Evolutionary conservation across 352 stramenopile genomes (phyloP).

Genomic region (Phytopythium delawarense): DNA sequence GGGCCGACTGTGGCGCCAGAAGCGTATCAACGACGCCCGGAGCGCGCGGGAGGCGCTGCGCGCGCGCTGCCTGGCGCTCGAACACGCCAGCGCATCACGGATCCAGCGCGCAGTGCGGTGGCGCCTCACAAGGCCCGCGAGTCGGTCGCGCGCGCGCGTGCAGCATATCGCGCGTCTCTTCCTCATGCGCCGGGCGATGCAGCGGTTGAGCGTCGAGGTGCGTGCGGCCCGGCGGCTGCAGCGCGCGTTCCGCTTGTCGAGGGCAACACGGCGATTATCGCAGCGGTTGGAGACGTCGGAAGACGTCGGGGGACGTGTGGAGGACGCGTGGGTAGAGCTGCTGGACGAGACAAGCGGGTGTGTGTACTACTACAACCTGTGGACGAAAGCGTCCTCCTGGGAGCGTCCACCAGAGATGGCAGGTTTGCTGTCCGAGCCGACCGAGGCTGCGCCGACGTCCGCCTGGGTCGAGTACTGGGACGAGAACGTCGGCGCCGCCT

Average conservation of each 20-base stretch:
- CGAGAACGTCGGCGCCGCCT: conserved; percentile 52
- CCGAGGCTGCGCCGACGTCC: background rate
- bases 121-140: conserved; percentile 12
- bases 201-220: conserved; percentile 15
- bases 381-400: conserved; percentile 51
- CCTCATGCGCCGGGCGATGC: conserved; percentile 25
- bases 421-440: background rate
- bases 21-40: background rate
- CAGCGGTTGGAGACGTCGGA: conserved; percentile 20
- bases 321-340: conserved; percentile 53
- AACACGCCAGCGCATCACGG: conserved; percentile 22
- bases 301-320: background rate
- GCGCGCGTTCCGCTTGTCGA: conserved; percentile 46
- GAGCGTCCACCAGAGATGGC: conserved; percentile 33
- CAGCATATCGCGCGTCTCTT: conserved; percentile 38
- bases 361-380: conserved; percentile 67
- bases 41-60: background rate
- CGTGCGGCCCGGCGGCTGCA: conserved; percentile 39
- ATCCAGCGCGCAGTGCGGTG: conserved; percentile 39
- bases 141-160: conserved; percentile 8
- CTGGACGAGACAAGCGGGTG: conserved; percentile 61
- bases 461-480: conserved; percentile 79
- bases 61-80: background rate
- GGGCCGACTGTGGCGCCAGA: background rate
- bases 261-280: conserved; percentile 34